These are phyloP conservation scores for Cryptosporidium viatorum DNA, from an alignment of 169 alveolate species.

Conservation along the genomic window DNA sequence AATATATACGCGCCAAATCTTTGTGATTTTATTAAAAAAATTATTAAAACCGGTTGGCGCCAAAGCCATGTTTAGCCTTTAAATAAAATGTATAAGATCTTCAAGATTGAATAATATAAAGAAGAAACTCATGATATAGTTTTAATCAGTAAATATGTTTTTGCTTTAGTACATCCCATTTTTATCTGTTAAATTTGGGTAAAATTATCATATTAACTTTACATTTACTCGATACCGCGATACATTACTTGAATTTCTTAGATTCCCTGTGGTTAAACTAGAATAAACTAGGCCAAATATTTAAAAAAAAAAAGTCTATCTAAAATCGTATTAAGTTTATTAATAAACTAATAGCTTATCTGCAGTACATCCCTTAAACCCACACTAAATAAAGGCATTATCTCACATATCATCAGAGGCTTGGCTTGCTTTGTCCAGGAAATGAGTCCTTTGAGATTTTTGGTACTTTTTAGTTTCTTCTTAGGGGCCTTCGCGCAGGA, in stretches of 20 bases:
- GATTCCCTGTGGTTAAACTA: not conserved
- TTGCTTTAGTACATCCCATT: not conserved
- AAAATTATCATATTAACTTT: too few species aligned
- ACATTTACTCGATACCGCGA: slow-evolving; percentile 1
- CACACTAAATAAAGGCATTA: not conserved
- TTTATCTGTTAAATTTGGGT: too few species aligned
- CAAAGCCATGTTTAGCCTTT: not conserved
- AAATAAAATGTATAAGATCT: too few species aligned
- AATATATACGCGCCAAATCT: slow-evolving; percentile 1
- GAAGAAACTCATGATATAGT: too few species aligned
- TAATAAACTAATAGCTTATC: not conserved
- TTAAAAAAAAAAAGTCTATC: not conserved
- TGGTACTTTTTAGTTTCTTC: not conserved
- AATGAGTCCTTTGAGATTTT: not conserved
- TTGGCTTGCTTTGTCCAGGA: not conserved
- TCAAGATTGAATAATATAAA: too few species aligned
- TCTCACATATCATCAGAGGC: not conserved
- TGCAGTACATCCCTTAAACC: not conserved
- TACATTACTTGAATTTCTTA: not conserved
- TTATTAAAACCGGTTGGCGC: not conserved
- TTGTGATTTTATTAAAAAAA: not conserved
- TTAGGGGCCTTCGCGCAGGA: not conserved
- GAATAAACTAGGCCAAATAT: not conserved
- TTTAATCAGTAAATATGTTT: too few species aligned
- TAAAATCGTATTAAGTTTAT: not conserved